These are phyloP conservation scores for Litsea cubeba DNA, from an alignment of 164 flowering plant species.

Conservation along the genomic window DNA sequence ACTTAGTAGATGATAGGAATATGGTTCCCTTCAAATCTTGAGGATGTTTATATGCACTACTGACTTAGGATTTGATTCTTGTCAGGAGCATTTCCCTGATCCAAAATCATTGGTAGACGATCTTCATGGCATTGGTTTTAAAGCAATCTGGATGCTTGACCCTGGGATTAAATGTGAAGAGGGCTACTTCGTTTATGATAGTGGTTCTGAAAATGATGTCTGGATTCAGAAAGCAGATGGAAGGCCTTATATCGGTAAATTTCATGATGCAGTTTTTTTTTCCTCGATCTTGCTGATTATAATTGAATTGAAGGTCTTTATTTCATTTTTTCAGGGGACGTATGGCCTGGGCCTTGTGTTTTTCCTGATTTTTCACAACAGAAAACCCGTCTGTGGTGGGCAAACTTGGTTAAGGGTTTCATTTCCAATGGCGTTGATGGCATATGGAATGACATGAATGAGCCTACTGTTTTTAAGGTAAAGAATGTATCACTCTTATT, in stretches of 20 bases:
- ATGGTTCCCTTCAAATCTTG: too few species aligned
- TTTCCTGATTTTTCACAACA: constrained; percentile 90
- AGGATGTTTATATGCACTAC: too few species aligned
- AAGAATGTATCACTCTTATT: background rate
- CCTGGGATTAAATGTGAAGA: constrained; percentile 86
- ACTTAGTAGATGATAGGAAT: too few species aligned
- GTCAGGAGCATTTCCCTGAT: constrained; percentile 69
- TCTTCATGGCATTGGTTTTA: constrained; percentile 74
- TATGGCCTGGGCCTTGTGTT: constrained; percentile 98
- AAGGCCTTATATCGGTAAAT: constrained; percentile 64
- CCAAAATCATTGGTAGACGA: constrained; percentile 60
- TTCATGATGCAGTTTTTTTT: constrained; percentile 3
- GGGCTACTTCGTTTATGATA: constrained; percentile 81
- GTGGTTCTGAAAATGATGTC: constrained; percentile 63
- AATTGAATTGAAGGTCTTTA: background rate
- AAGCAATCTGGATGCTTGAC: constrained; percentile 98
- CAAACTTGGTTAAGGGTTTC: constrained; percentile 74
- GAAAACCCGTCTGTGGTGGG: constrained; percentile 91
- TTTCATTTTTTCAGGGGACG: constrained; percentile 50
- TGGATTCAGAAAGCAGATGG: constrained; percentile 81
- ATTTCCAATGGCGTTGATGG: constrained; percentile 91
- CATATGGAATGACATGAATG: constrained; percentile 99
- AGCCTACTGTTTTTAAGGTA: constrained; percentile 92
- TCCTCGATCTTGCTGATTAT: background rate
- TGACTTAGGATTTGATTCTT: background rate